Conservation (phyloP, 2,329 filamentous ascomycete genomes). For the Fusarium papillatum region DNA sequence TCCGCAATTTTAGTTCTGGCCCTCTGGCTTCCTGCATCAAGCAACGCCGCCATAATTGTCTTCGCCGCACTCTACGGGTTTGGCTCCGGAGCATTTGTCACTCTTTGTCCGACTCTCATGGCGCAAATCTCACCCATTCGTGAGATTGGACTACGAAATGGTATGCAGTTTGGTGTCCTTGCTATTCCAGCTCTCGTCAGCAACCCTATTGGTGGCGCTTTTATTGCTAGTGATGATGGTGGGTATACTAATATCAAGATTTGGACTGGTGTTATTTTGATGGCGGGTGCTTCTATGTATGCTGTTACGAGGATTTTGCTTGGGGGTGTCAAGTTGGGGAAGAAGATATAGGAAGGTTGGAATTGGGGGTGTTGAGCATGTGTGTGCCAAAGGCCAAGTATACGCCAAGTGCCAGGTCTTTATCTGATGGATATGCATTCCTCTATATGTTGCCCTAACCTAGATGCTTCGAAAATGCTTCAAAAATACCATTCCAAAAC, state of each 20-base stretch:
- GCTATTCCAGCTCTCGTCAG: conserved; percentile 35
- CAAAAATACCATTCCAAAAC: not conserved
- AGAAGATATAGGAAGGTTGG: not conserved
- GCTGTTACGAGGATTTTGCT: not conserved
- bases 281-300: not conserved
- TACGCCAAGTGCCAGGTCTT: not conserved
- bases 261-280: conserved; percentile 1
- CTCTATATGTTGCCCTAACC: not conserved
- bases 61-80: conserved; percentile 52
- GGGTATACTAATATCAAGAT: not conserved
- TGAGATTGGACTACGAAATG: conserved; percentile 68
- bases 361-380: not conserved
- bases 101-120: conserved; percentile 47
- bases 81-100: conserved; percentile 50
- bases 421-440: not conserved
- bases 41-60: conserved; percentile 42
- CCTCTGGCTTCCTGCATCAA: conserved; percentile 54
- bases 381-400: too few relatives aligned
- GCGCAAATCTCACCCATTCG: conserved; percentile 67
- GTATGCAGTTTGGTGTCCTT: conserved; percentile 42
- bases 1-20: conserved; percentile 30
- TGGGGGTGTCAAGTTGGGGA: not conserved
- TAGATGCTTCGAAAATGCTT: not conserved
- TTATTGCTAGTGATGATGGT: conserved; percentile 9
- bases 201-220: conserved; percentile 39